Base-by-base conservation (phyloP, 2,329 filamentous ascomycete genomes). In the Remersonia thermophila region DNA sequence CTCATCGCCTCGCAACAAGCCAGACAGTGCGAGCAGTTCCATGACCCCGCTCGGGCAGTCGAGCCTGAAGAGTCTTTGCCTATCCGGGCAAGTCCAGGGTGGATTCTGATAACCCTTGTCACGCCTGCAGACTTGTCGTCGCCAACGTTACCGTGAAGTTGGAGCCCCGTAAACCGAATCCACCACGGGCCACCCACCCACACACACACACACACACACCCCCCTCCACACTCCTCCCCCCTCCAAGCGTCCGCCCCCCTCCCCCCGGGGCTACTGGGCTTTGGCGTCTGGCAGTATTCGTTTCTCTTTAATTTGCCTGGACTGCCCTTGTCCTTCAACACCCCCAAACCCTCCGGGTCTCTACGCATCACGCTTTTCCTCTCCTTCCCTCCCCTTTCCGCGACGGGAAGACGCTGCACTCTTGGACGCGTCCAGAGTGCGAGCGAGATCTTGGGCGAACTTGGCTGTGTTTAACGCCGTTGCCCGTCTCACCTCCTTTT, bases 221-320 rank as follows among this genome's bases (percentile, higher is more conserved):
- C 5, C 20, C 20, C 20, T 23, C 9, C 20, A 6, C 20, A 23
- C 20, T 23, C 20, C 20, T 23, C 5, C 9, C 20, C 9, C 5
- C 20, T 23, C 5, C 20, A 23, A n/a, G n/a, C n/a, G n/a, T n/a
- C n/a, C n/a, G n/a, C n/a, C n/a, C 20, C 20, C 20, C 5, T 9
- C 20, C 9, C 20, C 20, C 9, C 20, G 9, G 20, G 20, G 20
- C 20, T 23, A 9, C 20, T 15, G 35, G 28, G 18, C 27, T 27
- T n/a, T n/a, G n/a, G n/a, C n/a, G n/a, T 17, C 34, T 34, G 34
- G 33, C 36, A 27, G 26, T 30, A 37, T 36, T 38, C 39, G 37
- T 44, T 43, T 44, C 5, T 23, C 9, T 49, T 49, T 47, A 44
- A 43, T 48, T 48, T 49, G 43, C 40, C 35, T 41, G 5, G 37